Percentiles rank a stretch among this genome's conserved stretches.
phyloP scores from a whole-genome alignment of 208 protist genomes.

The Leishmania braziliensis region DNA sequence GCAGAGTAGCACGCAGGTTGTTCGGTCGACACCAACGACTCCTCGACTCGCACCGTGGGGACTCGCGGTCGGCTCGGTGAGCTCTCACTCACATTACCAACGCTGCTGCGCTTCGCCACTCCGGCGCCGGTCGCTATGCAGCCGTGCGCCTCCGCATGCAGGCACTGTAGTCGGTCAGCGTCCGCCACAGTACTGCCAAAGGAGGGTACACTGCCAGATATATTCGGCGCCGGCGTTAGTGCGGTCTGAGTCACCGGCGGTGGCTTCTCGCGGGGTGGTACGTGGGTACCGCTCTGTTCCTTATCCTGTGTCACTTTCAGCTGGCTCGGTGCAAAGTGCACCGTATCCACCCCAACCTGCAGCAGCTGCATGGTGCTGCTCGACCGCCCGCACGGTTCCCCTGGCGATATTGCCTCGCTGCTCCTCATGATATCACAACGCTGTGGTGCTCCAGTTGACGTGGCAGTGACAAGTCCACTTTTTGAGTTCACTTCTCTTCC shows the following conservation, averaged over 20 bases:
- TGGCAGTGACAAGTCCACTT: neutral
- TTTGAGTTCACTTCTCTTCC: neutral
- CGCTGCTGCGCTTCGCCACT: neutral
- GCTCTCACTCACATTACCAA: neutral
- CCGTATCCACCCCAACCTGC: too few species aligned
- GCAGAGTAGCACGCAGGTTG: neutral
- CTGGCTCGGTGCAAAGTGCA: too few species aligned
- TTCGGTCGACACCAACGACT: neutral
- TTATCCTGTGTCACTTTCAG: neutral
- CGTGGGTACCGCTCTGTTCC: neutral
- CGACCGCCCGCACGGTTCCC: neutral
- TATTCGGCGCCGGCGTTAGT: constrained; percentile 1
- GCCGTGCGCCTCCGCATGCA: neutral
- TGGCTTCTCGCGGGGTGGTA: neutral
- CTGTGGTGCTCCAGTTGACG: neutral
- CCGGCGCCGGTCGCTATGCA: neutral
- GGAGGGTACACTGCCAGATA: neutral
- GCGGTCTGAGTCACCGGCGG: constrained; percentile 4
- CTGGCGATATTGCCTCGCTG: neutral
- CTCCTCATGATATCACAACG: neutral
- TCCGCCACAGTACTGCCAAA: constrained; percentile 1
- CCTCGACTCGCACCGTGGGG: neutral
- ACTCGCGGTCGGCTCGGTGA: neutral
- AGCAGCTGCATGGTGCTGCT: neutral
- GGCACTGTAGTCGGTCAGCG: constrained; percentile 9